Base-by-base conservation (phyloP, 768 basidiomycete species). In the Mrakia gelida region DNA sequence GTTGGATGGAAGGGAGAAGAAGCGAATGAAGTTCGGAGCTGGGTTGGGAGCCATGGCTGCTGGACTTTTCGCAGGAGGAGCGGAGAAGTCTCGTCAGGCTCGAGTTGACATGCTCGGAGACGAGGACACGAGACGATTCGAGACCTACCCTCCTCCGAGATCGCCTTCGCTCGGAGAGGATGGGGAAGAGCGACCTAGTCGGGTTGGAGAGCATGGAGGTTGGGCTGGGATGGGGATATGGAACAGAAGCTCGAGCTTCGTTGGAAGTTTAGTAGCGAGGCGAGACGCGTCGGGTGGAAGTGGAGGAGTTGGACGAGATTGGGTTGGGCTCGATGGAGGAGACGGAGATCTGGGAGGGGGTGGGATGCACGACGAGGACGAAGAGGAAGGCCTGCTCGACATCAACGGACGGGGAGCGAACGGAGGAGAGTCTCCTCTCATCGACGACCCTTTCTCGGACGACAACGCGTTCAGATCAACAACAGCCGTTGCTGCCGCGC, bases 21-120 rank as follows among this genome's bases (percentile, higher is more conserved):
- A 73, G 54, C 28, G 52, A 56, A 59, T 56, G 61, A 59, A 49
- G 54, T 59, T 73, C 32, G 32, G 73, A 28, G 71, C 52, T n/a
- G 67, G 52, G 18, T 6, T 75, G 11, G 62, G 34, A 34, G 75
- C 30, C 5, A 26, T 43, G 3, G 56, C 62, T 21, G 65, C 26
- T 32, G 73, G 16, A 7, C n/a, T 68, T 9, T 32, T 61, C 8
- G 73, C 54, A 52, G 32, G 43, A 45, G 72, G 34, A 26, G 63
- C 18, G 43, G 65, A 62, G 30, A 45, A 67, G 71, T 23, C 21
- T 3, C 38, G 62, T 38, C 23, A 32, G 70, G 28, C 28, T 16
- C 61, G 59, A 68, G 49, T 49, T 62, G 73, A 38, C 49, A 78
- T 78, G 77, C 77, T 78, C 30, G 73, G 73, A 6, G 77, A 78